Percentiles rank a stretch among this genome's conserved stretches.
phyloP scores from a whole-genome alignment of 345 rosid species.

The Dovyalis caffra region DNA sequence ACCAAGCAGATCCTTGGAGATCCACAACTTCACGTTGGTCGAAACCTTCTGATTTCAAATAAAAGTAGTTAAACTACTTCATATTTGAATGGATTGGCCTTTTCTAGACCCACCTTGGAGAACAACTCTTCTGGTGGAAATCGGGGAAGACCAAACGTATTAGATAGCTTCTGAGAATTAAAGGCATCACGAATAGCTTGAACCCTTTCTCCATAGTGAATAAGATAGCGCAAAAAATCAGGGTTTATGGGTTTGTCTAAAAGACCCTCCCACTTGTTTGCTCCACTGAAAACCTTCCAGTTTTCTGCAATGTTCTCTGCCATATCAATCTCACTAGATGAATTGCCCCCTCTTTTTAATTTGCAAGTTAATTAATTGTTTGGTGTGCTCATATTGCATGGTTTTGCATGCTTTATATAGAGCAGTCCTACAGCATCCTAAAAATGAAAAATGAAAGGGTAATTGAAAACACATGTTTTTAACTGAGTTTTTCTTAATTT shows the following conservation, averaged over 20 bases:
- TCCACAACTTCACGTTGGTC: not conserved
- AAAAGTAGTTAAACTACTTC: conserved; percentile 19
- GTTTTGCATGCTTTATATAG: no score
- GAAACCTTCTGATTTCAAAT: conserved; percentile 9
- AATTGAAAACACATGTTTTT: no score
- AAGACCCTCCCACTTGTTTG: conserved; percentile 31
- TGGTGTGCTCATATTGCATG: no score
- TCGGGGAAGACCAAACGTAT: conserved; percentile 9
- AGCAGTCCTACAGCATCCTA: no score
- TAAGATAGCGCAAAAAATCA: conserved; percentile 25
- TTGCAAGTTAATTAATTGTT: no score
- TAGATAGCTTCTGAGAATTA: conserved; percentile 7
- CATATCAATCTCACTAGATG: no score
- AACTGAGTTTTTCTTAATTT: no score
- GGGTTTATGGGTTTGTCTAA: conserved; percentile 25
- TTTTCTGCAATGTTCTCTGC: not conserved
- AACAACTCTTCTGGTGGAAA: conserved; percentile 17
- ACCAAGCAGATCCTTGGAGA: conserved; percentile 5
- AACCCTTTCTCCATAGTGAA: conserved; percentile 28
- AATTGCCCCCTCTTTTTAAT: no score
- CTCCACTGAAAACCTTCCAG: conserved; percentile 26
- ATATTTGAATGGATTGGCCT: conserved; percentile 30
- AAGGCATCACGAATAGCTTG: conserved; percentile 6
- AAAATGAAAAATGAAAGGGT: no score
- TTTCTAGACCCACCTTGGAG: conserved; percentile 16